Evolutionary conservation across 257 asterid species (phyloP), one percentile per base, ranked within the genome.

Genomic region (Ilex aquifolium): DNA sequence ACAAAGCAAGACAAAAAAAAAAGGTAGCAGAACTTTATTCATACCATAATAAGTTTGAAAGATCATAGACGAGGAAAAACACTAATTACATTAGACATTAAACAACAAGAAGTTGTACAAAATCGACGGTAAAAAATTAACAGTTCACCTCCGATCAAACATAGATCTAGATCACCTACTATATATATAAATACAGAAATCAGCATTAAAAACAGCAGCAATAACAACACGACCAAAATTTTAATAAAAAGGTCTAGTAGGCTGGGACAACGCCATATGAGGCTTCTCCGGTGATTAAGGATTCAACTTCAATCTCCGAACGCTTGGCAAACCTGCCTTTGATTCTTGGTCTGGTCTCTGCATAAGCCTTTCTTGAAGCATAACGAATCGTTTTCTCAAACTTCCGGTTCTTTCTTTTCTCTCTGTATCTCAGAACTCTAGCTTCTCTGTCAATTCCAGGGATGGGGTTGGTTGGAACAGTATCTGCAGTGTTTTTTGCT

Each of bases 281-380:
- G 4, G 52, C 52, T 7, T 46, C 52, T 10, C 12, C 52, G 10
- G 75, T 7, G 44, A 40, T 30, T 12, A 21, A 6, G 59, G 66
- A 66, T 3, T 56, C 56, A 15, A 50, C 61, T 21, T 73, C 77
- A 2, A 49, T 54, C 48, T 78, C 82, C 2, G 82, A 7, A 0
- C 87, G 71, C 44, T 79, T 78, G 0, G 84, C 87, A 3, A 81
- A 81, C 62, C 87, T 60, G 11, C 87, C 87, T 65, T 82, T 78
- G 69, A 82, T 61, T 44, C 87, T 70, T 2, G 87, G 87, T 36
- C 87, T 60, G 1, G 84, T 82, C 64, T 82, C 84, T 2, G 87
- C 87, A 2, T 82, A 78, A 5, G 80, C 87, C 60, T 82, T 82
- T 54, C 87, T 70, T 2, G 87, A 82, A 8, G 87, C 84, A 6